Evolutionary conservation across 2,329 filamentous ascomycete genomes (phyloP), one percentile per base, ranked within the genome.

Genomic region (Volutella citrinella): DNA sequence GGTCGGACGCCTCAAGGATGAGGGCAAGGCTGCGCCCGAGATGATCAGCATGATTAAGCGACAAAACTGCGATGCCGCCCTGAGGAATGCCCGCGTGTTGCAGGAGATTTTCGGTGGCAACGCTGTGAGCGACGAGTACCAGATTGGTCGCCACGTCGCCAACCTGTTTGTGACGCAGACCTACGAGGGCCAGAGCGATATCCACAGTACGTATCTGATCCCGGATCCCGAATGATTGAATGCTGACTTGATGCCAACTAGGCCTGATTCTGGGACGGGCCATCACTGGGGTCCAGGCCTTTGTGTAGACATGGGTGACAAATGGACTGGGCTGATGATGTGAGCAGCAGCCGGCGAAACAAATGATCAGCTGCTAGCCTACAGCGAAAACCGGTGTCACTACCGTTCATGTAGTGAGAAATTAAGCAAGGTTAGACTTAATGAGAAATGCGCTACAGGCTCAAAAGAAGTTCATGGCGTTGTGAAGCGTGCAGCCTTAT

Each of bases 81-180:
- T 98, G 52, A 69, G 77, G 19, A 89, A 91, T 48, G 81, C 89
- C 14, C 76, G 93, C 47, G 69, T 74, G 57, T 69, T 98, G 42
- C 93, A 98, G 64, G 93, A 98, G 68, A 78, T 98, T 15, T 96
- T 98, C 66, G 93, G 93, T 38, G 93, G 93, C 19, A 98, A 98
- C 57, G 93, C 93, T n/a, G 88, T 93, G 30, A 95, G 89, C 56
- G 93, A 98, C 54, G 93, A 98, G 67, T 98, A 97, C 57, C 81
- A 82, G 43, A 96, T 98, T 55, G 93, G 88, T 12, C 80, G 93
- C 45, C 93, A 97, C 68, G 93, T 96, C 39, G 84, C 91, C 36
- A 98, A 98, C 61, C 64, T 98, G 45, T 98, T 94, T 63, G 93
- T 98, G 33, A 94, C 91, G 34, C 91, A 97, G 68, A 97, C 91